Base-by-base conservation (phyloP, 768 basidiomycete species). In the Suillus plorans region DNA sequence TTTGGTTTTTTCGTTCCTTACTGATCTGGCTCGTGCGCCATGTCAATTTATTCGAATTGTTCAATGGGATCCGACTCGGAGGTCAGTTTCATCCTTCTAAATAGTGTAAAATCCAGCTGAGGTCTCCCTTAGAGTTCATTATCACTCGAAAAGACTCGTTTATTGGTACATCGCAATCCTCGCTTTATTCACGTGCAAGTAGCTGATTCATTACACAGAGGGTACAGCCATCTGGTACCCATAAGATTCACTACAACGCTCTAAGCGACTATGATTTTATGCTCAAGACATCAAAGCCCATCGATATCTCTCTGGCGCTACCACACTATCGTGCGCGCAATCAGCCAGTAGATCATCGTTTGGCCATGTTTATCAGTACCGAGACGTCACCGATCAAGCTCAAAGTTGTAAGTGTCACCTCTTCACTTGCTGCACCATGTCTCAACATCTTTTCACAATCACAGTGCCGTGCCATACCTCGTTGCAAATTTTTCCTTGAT, bases 271-370 rank as follows among this genome's bases (percentile, higher is more conserved):
- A 88, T 85, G 91, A 92, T 71, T 89, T 87, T 70, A 78, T 90
- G 68, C 84, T 89, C 66, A 80, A 81, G 18, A 80, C 82, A 13
- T 76, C 80, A 63, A 74, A 79, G 41, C 76, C 86, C 13, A 78
- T 91, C 64, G 89, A 92, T 70, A 71, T 90, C 61, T 85, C 88
- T 28, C 84, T 93, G 57, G 83, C 86, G 28, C 80, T 93, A 55
- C 91, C 91, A 2, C 91, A 92, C 71, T 91, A 91, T 71, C 90
- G 91, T 49, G 90, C 91, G 13, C 84, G 85, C 44, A 79, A 85
- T 68, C 90, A 92, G 70, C 91, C 91, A 0, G 74, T 89, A 36
- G 84, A 87, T 47, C 87, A 92, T 74, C 88, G 89, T 47, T 80
- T 92, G 79, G 82, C 83, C 72, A 89, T 92, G 86, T 85, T 86